phyloP scores from a whole-genome alignment of 2,329 filamentous ascomycete species.

The Calonectria ilicicola region DNA sequence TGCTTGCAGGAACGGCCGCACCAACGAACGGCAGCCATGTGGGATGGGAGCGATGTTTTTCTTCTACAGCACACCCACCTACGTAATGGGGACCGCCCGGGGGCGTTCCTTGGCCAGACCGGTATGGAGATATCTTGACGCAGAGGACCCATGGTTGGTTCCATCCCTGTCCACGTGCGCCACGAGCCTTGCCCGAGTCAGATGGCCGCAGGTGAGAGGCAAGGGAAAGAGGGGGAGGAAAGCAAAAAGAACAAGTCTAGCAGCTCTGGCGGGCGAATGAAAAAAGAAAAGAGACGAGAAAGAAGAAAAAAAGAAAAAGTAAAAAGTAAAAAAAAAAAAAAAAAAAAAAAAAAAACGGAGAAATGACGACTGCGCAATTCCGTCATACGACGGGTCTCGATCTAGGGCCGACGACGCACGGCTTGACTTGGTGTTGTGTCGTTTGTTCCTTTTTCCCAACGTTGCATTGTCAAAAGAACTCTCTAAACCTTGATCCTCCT shows the following conservation, averaged over 20 bases:
- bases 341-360: background rate
- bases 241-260: background rate
- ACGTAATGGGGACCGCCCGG: constrained; percentile 11
- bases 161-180: constrained; percentile 22
- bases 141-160: constrained; percentile 22
- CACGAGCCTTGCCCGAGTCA: constrained; percentile 14
- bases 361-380: background rate
- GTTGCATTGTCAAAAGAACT: background rate
- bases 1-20: background rate
- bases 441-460: background rate
- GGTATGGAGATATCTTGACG: constrained; percentile 27
- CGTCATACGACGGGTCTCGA: background rate
- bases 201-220: constrained; percentile 1
- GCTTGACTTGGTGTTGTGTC: background rate
- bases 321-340: background rate
- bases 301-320: background rate
- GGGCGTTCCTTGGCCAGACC: constrained; percentile 26
- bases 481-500: background rate
- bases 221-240: background rate
- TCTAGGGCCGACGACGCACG: background rate
- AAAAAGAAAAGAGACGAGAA: background rate
- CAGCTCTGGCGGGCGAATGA: background rate
- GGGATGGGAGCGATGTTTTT: constrained; percentile 11
- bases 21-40: constrained; percentile 26
- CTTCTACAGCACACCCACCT: constrained; percentile 14